phyloP scores from a whole-genome alignment of 2,329 filamentous ascomycete genomes.

The Cladosporium sphaerospermum region DNA sequence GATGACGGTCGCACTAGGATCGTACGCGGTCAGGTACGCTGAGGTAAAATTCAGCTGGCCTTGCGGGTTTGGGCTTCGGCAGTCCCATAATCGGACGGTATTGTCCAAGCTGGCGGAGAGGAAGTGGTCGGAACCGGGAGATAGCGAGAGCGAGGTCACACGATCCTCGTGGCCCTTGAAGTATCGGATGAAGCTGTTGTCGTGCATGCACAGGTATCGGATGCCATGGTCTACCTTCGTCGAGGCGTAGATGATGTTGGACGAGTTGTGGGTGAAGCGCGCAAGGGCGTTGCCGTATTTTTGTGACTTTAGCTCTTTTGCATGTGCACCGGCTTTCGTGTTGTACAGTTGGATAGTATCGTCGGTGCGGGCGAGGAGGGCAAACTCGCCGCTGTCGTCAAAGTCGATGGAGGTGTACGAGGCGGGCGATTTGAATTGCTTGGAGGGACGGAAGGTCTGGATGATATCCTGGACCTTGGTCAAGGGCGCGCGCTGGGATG shows the following conservation, averaged over 20 bases:
- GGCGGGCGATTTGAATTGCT: conserved; percentile 41
- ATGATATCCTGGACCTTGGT: conserved; percentile 71
- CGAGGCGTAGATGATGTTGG: conserved; percentile 89
- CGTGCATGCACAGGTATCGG: conserved; percentile 82
- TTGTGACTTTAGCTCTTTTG: conserved; percentile 85
- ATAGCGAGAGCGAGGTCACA: conserved; percentile 78
- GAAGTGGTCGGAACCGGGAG: conserved; percentile 83
- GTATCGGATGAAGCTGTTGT: conserved; percentile 94
- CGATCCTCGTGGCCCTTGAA: conserved; percentile 83
- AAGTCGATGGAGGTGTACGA: conserved; percentile 80
- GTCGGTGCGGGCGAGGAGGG: conserved; percentile 87
- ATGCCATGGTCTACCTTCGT: conserved; percentile 92
- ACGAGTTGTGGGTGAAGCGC: conserved; percentile 85
- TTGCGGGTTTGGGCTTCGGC: conserved; percentile 70
- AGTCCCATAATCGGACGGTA: conserved; percentile 86
- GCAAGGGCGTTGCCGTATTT: conserved; percentile 96
- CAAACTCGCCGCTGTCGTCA: conserved; percentile 86
- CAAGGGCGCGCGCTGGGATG: conserved; percentile 22
- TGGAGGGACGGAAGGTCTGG: conserved; percentile 65
- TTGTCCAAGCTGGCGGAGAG: conserved; percentile 87
- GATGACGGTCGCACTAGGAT: conserved; percentile 87
- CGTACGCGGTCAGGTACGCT: conserved; percentile 80
- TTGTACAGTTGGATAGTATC: conserved; percentile 96
- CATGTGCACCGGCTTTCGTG: conserved; percentile 79
- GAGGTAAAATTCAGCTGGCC: conserved; percentile 75